phyloP scores from a whole-genome alignment of 768 basidiomycete genomes.

The Trametes elegans region DNA sequence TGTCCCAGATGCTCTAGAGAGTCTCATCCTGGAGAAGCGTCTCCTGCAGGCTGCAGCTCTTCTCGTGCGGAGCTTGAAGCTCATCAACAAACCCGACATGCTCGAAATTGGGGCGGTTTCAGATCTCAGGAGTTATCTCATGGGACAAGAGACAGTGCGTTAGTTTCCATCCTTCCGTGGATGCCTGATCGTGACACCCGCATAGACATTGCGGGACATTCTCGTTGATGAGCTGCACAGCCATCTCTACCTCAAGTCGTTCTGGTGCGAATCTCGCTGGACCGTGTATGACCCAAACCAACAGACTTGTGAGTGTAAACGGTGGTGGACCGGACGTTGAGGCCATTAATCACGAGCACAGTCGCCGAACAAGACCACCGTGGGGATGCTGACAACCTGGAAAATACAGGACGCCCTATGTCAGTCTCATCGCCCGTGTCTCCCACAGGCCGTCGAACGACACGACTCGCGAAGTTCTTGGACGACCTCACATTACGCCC shows the following conservation, averaged over 20 bases:
- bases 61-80: slow-evolving; percentile 83
- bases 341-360: slow-evolving; percentile 9
- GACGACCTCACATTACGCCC: slow-evolving; percentile 64
- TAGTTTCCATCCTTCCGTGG: not conserved
- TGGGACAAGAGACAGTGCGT: slow-evolving; percentile 82
- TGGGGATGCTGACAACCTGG: slow-evolving; percentile 20
- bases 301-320: slow-evolving; percentile 67
- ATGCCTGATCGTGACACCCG: slow-evolving; percentile 4
- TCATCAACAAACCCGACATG: slow-evolving; percentile 91
- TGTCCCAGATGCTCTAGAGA: slow-evolving; percentile 89
- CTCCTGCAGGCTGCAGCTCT: slow-evolving; percentile 86
- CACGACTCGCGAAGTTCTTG: slow-evolving; percentile 61
- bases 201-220: slow-evolving; percentile 86
- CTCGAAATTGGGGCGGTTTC: slow-evolving; percentile 92
- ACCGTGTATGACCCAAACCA: slow-evolving; percentile 79
- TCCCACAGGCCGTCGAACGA: slow-evolving; percentile 38
- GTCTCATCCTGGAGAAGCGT: slow-evolving; percentile 93
- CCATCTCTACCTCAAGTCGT: slow-evolving; percentile 95
- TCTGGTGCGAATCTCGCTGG: slow-evolving; percentile 96
- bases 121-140: slow-evolving; percentile 83
- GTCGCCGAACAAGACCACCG: slow-evolving; percentile 62
- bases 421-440: slow-evolving; percentile 42
- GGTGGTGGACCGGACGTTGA: no score
- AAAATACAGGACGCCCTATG: slow-evolving; percentile 18
- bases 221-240: slow-evolving; percentile 93